Evolutionary conservation across 2,329 filamentous ascomycete genomes (phyloP).

Genomic region (Onygenales sp.): DNA sequence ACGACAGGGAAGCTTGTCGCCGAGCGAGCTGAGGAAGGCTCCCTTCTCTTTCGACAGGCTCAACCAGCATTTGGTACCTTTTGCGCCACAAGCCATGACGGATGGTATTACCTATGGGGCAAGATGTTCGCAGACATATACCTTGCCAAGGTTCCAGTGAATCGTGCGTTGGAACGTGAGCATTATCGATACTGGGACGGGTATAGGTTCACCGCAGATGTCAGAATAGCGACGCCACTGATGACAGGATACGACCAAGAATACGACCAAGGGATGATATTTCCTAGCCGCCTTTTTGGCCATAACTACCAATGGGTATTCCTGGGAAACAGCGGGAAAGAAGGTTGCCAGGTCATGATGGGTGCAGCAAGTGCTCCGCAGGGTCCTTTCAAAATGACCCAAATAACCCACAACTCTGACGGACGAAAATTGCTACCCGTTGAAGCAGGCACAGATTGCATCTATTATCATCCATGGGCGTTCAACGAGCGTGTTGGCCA

Average conservation of each 20-base stretch:
- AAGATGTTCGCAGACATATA: conserved; percentile 7
- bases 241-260: conserved; percentile 7
- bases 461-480: conserved; percentile 11
- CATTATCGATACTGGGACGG: conserved; percentile 11
- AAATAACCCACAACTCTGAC: background rate
- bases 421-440: background rate
- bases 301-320: conserved; percentile 10
- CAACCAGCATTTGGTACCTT: conserved; percentile 11
- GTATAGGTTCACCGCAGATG: conserved; percentile 5
- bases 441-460: conserved; percentile 1
- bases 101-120: conserved; percentile 11
- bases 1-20: conserved; percentile 2
- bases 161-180: conserved; percentile 5
- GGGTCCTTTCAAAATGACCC: conserved; percentile 9
- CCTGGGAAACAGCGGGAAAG: conserved; percentile 4
- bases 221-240: conserved; percentile 3
- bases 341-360: conserved; percentile 2
- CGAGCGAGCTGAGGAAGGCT: conserved; percentile 1
- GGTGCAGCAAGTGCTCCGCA: conserved; percentile 6
- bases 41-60: conserved; percentile 5
- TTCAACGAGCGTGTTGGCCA: conserved; percentile 6
- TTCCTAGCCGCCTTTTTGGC: conserved; percentile 8
- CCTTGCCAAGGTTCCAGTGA: conserved; percentile 7
- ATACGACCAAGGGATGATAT: conserved; percentile 7
- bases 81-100: conserved; percentile 5